Percentiles rank a stretch among this genome's conserved stretches.
These are phyloP conservation scores for Tulasnella sp. DNA, from an alignment of 768 basidiomycete genomes.

Conservation along the genomic window DNA sequence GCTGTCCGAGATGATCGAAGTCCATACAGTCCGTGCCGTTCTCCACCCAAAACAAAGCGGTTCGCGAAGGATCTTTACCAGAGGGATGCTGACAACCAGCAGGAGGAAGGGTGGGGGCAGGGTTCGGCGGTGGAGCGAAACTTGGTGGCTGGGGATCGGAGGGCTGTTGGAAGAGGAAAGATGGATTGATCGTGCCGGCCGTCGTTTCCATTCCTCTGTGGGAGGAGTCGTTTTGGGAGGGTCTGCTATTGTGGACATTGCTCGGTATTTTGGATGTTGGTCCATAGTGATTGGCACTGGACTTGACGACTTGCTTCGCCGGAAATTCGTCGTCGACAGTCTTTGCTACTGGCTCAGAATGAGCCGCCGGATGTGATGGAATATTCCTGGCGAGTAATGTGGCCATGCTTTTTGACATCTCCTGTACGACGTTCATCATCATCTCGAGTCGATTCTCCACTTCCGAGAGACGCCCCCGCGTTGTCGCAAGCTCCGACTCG, in stretches of 20 bases:
- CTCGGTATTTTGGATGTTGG: neutral
- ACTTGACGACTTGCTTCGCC: neutral
- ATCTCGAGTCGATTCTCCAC: neutral
- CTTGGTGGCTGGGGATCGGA: neutral
- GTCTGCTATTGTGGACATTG: neutral
- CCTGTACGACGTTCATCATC: neutral
- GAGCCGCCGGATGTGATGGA: neutral
- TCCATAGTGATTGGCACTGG: neutral
- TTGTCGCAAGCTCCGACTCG: neutral
- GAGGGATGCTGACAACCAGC: neutral
- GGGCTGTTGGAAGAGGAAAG: neutral
- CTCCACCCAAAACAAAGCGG: neutral
- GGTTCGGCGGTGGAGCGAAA: neutral
- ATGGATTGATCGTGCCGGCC: neutral
- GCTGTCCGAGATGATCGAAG: neutral
- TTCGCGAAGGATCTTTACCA: neutral
- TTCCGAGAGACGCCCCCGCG: neutral
- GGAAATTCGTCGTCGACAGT: neutral
- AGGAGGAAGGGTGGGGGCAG: neutral
- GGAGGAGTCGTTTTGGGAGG: too few species aligned
- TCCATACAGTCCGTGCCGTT: too few species aligned
- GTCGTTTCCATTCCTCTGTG: neutral
- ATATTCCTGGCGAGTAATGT: neutral
- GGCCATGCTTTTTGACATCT: neutral
- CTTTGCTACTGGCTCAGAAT: neutral